Percentiles rank a stretch among this genome's conserved stretches.
phyloP scores from a whole-genome alignment of 805 yeast species.

The Saturnispora zaruensis region DNA sequence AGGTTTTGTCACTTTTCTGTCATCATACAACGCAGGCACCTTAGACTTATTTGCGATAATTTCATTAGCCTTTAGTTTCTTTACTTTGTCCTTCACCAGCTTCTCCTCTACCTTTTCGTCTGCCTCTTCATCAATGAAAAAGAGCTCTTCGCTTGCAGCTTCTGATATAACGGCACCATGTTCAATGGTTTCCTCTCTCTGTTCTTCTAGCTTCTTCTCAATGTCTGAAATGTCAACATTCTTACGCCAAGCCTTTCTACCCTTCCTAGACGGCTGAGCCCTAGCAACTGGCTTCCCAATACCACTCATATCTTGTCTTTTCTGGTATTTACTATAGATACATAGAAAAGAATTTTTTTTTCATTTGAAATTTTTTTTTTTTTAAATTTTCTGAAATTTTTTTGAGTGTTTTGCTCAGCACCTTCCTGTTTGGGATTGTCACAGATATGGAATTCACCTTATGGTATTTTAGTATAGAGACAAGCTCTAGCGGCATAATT shows the following conservation, averaged over 20 bases:
- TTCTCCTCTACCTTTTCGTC: conserved; percentile 36
- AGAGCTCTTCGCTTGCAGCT: conserved; percentile 39
- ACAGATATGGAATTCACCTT: neutral
- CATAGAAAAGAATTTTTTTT: neutral
- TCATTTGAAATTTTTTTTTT: neutral
- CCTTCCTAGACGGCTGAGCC: conserved; percentile 79
- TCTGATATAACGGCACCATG: conserved; percentile 37
- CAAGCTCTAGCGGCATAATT: too few species aligned
- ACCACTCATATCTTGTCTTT: conserved; percentile 24
- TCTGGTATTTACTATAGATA: neutral
- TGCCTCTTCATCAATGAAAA: conserved; percentile 61
- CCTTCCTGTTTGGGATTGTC: neutral
- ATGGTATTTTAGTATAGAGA: too few species aligned
- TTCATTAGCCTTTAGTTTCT: conserved; percentile 36
- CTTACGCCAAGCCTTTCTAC: conserved; percentile 88
- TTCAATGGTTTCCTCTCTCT: conserved; percentile 51
- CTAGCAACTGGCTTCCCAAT: conserved; percentile 44
- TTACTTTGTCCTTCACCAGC: conserved; percentile 32
- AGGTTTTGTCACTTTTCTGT: conserved; percentile 31
- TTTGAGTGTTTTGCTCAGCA: neutral
- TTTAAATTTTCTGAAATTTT: neutral
- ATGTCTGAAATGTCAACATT: conserved; percentile 82
- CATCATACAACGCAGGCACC: conserved; percentile 49
- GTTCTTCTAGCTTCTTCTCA: conserved; percentile 58
- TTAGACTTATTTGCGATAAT: conserved; percentile 73